These are phyloP conservation scores for Globisporangium spinosum DNA, from an alignment of 352 stramenopile species.

Conservation along the genomic window DNA sequence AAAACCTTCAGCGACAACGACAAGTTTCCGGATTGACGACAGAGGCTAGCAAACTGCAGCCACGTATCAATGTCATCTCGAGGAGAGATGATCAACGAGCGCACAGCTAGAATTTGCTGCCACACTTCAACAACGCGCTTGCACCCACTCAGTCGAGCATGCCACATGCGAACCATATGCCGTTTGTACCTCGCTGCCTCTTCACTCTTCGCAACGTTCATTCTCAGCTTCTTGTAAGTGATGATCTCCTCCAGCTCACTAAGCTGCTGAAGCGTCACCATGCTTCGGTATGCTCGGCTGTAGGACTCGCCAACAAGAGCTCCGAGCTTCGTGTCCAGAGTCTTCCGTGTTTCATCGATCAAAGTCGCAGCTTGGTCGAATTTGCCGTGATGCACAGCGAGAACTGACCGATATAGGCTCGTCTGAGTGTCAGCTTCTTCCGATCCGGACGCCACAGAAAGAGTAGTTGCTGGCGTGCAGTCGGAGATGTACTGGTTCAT, in stretches of 20 bases:
- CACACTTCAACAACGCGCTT: conserved; percentile 91
- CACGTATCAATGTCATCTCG: conserved; percentile 91
- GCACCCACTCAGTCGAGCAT: conserved; percentile 76
- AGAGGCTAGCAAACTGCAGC: conserved; percentile 92
- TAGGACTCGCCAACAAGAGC: conserved; percentile 96
- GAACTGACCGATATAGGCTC: conserved; percentile 82
- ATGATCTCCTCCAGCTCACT: conserved; percentile 98
- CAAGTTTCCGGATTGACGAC: conserved; percentile 84
- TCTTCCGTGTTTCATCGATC: conserved; percentile 92
- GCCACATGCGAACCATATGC: conserved; percentile 87
- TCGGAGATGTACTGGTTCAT: conserved; percentile 80
- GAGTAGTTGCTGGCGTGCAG: conserved; percentile 21
- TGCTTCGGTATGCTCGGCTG: conserved; percentile 93
- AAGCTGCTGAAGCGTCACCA: conserved; percentile 96
- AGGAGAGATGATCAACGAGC: conserved; percentile 79
- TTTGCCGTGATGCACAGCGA: conserved; percentile 92
- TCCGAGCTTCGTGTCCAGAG: conserved; percentile 93
- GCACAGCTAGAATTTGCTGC: conserved; percentile 93
- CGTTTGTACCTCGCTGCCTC: conserved; percentile 76
- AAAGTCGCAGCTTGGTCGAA: conserved; percentile 89
- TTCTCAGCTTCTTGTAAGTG: conserved; percentile 86
- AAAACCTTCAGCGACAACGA: conserved; percentile 86
- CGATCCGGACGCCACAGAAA: conserved; percentile 13
- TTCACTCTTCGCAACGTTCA: conserved; percentile 64
- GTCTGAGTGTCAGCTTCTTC: conserved; percentile 35